These are phyloP conservation scores for Phoma sp. DNA, from an alignment of 2,329 filamentous ascomycete species.

Conservation along the genomic window DNA sequence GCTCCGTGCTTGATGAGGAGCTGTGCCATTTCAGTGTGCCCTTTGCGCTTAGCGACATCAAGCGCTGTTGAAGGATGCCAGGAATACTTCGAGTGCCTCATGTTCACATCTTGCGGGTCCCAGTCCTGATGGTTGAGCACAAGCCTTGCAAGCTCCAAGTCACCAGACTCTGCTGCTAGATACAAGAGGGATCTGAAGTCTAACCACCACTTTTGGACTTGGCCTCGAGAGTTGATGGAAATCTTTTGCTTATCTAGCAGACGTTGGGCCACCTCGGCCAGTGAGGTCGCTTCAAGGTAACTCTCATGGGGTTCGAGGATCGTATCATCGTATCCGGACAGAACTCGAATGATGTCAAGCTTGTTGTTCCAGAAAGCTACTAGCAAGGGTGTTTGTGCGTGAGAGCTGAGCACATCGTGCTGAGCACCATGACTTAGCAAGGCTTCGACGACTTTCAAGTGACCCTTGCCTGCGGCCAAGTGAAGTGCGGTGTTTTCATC, in stretches of 20 bases:
- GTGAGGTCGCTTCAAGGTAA: neutral
- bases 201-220: neutral
- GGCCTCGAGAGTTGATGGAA: neutral
- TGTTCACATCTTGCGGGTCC: neutral
- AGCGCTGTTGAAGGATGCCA: neutral
- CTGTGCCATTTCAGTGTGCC: neutral
- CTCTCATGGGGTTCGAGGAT: neutral
- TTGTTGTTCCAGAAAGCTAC: neutral
- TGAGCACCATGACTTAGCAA: neutral
- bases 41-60: neutral
- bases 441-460: neutral
- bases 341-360: neutral
- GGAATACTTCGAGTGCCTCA: neutral
- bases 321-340: neutral
- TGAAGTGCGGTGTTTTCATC: neutral
- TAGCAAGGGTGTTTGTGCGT: neutral
- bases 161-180: neutral
- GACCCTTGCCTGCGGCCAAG: neutral
- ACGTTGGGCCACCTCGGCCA: neutral
- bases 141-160: neutral
- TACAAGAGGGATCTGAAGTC: neutral
- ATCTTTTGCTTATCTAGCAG: neutral
- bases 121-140: neutral
- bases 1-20: neutral
- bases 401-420: neutral